Percentiles rank a stretch among this genome's conserved stretches.
These are phyloP conservation scores for Nicotiana undulata DNA, from an alignment of 257 asterid species.

Conservation along the genomic window DNA sequence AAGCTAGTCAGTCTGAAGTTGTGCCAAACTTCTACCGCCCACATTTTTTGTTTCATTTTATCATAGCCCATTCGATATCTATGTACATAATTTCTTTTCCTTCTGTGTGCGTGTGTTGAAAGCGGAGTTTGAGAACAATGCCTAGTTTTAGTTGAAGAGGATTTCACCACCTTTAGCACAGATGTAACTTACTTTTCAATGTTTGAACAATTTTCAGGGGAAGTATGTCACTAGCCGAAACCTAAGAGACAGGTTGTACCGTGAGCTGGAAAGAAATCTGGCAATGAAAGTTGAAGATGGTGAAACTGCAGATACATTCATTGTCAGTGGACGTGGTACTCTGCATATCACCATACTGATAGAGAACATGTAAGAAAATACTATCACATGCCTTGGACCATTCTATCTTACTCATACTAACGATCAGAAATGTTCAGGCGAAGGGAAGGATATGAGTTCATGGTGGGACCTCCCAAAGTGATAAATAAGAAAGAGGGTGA, in stretches of 20 bases:
- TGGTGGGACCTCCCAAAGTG: constrained; percentile 99
- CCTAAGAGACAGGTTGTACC: constrained; percentile 80
- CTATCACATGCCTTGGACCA: not conserved
- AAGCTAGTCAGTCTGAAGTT: not conserved
- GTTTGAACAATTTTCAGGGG: constrained; percentile 37
- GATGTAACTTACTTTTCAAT: constrained; percentile 8
- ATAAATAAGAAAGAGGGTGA: constrained; percentile 74
- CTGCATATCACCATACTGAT: constrained; percentile 87
- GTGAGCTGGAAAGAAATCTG: constrained; percentile 92
- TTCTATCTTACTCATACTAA: constrained; percentile 15
- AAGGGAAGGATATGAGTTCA: constrained; percentile 98
- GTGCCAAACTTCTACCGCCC: not conserved
- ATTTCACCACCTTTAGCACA: not conserved
- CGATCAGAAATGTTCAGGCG: constrained; percentile 51
- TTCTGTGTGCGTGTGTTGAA: not conserved
- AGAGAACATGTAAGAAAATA: constrained; percentile 73
- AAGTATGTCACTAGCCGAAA: constrained; percentile 93
- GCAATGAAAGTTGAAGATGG: constrained; percentile 99
- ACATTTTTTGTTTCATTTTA: not conserved
- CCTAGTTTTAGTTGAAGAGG: not conserved
- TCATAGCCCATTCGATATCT: not conserved
- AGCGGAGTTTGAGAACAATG: not conserved
- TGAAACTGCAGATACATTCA: constrained; percentile 85
- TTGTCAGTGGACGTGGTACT: constrained; percentile 96
- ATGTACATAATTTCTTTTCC: not conserved